Conservation (phyloP, 352 stramenopile species). For the Globisporangium solare region DNA sequence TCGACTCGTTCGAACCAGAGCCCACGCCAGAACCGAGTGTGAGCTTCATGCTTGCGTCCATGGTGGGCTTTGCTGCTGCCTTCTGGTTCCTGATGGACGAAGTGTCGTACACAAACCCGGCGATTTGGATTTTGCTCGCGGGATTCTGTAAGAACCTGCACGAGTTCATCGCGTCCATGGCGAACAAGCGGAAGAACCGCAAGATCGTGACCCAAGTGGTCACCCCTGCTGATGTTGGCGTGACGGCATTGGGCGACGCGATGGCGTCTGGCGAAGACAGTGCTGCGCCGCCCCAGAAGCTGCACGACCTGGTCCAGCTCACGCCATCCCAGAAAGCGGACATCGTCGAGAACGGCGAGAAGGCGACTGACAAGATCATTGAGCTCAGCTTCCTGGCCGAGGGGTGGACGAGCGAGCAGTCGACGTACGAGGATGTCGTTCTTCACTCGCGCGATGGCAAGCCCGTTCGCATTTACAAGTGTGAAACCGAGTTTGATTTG, state of each 20-base stretch:
- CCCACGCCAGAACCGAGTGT: constrained; percentile 22
- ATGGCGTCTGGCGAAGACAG: constrained; percentile 2
- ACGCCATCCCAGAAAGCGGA: constrained; percentile 39
- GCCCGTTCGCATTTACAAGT: constrained; percentile 72
- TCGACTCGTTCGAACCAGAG: neutral
- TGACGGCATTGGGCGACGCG: neutral
- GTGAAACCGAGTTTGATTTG: constrained; percentile 55
- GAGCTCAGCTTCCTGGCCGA: constrained; percentile 44
- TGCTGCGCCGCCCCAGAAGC: constrained; percentile 11
- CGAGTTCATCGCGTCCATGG: constrained; percentile 38
- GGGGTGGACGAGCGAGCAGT: constrained; percentile 57
- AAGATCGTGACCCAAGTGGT: constrained; percentile 11
- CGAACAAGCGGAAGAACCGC: constrained; percentile 15
- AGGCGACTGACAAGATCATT: constrained; percentile 48
- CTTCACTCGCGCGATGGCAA: constrained; percentile 73
- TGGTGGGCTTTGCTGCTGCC: constrained; percentile 50
- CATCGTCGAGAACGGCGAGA: constrained; percentile 41
- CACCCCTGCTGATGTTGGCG: constrained; percentile 20
- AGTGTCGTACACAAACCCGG: constrained; percentile 62
- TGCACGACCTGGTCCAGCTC: constrained; percentile 40
- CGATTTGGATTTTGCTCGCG: constrained; percentile 68
- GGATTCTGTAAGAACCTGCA: constrained; percentile 73
- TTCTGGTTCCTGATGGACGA: constrained; percentile 84
- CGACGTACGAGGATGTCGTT: constrained; percentile 55
- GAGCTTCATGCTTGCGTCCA: constrained; percentile 51